Percentiles rank a stretch among this genome's conserved stretches.
These are phyloP conservation scores for Rhodotorula graminis DNA, from an alignment of 768 basidiomycete species.

Conservation along the genomic window DNA sequence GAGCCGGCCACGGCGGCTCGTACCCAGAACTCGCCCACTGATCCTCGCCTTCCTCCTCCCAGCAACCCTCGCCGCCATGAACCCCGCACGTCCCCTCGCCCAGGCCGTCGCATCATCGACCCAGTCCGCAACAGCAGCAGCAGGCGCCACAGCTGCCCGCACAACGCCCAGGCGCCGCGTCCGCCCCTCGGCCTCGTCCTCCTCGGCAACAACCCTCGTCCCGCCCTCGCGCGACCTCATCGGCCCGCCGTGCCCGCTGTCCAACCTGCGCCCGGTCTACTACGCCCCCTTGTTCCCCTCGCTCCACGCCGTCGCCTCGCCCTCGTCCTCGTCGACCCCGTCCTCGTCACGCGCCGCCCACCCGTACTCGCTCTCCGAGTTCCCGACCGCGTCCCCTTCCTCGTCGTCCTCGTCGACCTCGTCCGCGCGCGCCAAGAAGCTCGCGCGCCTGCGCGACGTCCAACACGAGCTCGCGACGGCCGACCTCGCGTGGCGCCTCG, in stretches of 20 bases:
- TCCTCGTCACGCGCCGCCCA: slow-evolving; percentile 5
- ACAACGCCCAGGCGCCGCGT: neutral
- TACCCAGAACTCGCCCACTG: too few species aligned
- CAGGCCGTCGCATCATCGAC: too few species aligned
- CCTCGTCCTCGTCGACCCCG: neutral
- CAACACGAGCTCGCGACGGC: slow-evolving; percentile 14
- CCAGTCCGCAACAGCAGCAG: too few species aligned
- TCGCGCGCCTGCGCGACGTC: neutral
- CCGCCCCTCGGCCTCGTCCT: neutral
- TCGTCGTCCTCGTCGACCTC: slow-evolving; percentile 7
- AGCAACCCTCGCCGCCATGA: too few species aligned
- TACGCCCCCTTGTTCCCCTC: slow-evolving; percentile 38
- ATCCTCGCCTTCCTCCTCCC: too few species aligned
- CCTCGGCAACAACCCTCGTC: neutral
- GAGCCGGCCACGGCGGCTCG: too few species aligned
- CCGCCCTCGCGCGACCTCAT: slow-evolving; percentile 34
- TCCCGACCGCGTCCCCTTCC: slow-evolving; percentile 27
- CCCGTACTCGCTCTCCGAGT: slow-evolving; percentile 42
- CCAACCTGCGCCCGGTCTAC: slow-evolving; percentile 41
- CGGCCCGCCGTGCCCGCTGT: slow-evolving; percentile 37
- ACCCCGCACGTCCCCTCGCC: too few species aligned
- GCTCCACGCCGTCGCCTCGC: slow-evolving; percentile 3
- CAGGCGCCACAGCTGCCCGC: neutral
- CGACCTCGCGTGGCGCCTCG: slow-evolving; percentile 40
- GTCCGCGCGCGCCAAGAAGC: neutral